Base-by-base conservation (phyloP, 2,329 filamentous ascomycete genomes). In the Trichoderma sp. region DNA sequence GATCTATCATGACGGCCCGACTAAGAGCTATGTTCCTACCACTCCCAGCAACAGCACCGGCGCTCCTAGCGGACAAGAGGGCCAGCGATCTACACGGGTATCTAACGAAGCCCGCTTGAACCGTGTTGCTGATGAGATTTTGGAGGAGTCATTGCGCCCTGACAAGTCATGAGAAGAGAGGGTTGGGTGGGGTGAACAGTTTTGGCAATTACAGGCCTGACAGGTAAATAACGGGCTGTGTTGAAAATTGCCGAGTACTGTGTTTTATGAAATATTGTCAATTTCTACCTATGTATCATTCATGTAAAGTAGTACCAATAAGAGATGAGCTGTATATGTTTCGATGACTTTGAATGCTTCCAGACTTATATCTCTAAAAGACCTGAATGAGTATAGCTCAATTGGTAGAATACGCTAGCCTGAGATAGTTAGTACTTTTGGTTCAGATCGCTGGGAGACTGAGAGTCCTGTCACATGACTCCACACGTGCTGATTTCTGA, bases 121-220 rank as follows among this genome's bases (percentile, higher is more conserved):
- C 8, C 78, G 78, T 24, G 80, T 82, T 66, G 75, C 79, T n/a
- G 77, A 82, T 72, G 81, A 82, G 77, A 78, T 83, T 71, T 63
- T 83, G 75, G 76, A 74, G 16, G 76, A 78, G 16, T 66, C 53
- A 35, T 60, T 35, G 5, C 59, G 76, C 68, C 29, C n/a, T 76
- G 18, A 35, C 67, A 38, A 50, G 71, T 38, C 85, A 94, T 93
- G 86, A 94, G 91, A 79, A 94, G 83, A 94, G 91, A 79, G 94
- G 83, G 66, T 78, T 29, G 81, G n/a, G 68, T 6, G 18, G 67
- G 16, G 18, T 21, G 29, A 82, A 85, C 75, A 86, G 83, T 77
- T 82, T 81, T 4, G 79, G 78, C 71, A 84, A 76, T 76, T 87
- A 87, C 73, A 85, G 85, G 4, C 78, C 87, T 35, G 71, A 11